Conservation (phyloP, 768 basidiomycete species). For the Pleurotus giganteus region DNA sequence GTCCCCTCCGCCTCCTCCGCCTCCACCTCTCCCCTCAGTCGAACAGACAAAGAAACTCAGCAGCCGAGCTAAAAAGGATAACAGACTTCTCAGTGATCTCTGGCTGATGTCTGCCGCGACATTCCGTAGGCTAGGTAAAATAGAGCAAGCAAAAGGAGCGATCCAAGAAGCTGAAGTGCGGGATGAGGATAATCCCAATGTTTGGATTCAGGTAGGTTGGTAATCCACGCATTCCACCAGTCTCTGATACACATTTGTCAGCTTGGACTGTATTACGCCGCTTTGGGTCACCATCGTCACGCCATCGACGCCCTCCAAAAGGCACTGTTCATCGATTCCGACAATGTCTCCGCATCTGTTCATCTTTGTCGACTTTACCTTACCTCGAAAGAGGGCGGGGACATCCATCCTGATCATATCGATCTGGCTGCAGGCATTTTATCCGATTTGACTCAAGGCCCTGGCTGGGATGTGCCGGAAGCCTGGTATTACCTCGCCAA, state of each 20-base stretch:
- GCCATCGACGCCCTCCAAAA: slow-evolving; percentile 83
- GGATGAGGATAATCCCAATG: slow-evolving; percentile 82
- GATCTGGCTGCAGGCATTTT: slow-evolving; percentile 85
- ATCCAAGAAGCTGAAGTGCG: slow-evolving; percentile 94
- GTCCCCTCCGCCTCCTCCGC: slow-evolving; percentile 38
- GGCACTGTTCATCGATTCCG: slow-evolving; percentile 82
- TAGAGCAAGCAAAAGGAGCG: slow-evolving; percentile 86
- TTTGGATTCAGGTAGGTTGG: slow-evolving; percentile 87
- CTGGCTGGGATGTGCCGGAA: slow-evolving; percentile 90
- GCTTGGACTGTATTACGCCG: slow-evolving; percentile 74
- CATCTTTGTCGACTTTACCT: slow-evolving; percentile 80
- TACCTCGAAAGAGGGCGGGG: slow-evolving; percentile 19
- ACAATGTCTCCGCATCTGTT: slow-evolving; percentile 74
- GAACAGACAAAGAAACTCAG: slow-evolving; percentile 35
- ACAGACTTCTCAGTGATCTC: slow-evolving; percentile 73
- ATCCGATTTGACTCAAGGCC: slow-evolving; percentile 69
- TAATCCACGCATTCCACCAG: not conserved
- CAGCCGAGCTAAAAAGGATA: slow-evolving; percentile 52
- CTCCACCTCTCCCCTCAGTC: slow-evolving; percentile 41
- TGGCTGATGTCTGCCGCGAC: slow-evolving; percentile 97
- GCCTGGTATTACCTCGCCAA: slow-evolving; percentile 93
- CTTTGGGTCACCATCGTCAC: slow-evolving; percentile 51
- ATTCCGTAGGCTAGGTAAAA: slow-evolving; percentile 84
- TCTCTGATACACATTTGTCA: slow-evolving; percentile 25
- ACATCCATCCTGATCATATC: slow-evolving; percentile 40